phyloP scores from a whole-genome alignment of 2,329 filamentous ascomycete genomes.

The Colletotrichum ledebouriae region DNA sequence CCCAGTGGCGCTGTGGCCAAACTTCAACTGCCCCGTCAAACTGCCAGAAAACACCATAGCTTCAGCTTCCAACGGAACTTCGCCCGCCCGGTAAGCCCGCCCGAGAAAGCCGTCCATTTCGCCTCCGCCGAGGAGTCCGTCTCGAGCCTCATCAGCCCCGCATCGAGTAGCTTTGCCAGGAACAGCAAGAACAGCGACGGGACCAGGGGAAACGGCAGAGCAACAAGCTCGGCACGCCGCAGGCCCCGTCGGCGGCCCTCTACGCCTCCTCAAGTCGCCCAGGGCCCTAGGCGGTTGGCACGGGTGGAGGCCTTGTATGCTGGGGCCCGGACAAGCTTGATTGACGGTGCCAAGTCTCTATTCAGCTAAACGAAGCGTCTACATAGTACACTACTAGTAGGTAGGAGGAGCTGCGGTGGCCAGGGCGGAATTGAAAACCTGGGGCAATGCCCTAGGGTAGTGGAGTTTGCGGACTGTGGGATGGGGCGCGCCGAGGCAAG shows the following conservation, averaged over 20 bases:
- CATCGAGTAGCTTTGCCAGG: neutral
- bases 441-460: neutral
- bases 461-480: neutral
- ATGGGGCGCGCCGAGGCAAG: neutral
- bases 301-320: neutral
- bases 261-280: slow-evolving; percentile 13
- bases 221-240: slow-evolving; percentile 16
- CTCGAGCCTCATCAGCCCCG: neutral
- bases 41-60: neutral
- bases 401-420: neutral
- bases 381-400: neutral
- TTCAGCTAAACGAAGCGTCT: slow-evolving; percentile 7
- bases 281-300: slow-evolving; percentile 5
- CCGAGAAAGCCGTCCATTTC: neutral
- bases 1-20: neutral
- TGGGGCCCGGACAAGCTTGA: slow-evolving; percentile 10
- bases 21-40: no score
- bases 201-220: slow-evolving; percentile 11
- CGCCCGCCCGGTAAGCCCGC: neutral
- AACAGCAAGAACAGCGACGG: neutral
- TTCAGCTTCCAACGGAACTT: neutral
- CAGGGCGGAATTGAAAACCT: slow-evolving; percentile 24
- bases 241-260: neutral
- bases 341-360: neutral
- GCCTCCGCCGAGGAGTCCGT: neutral